These are phyloP conservation scores for Hordeum marinum DNA, from an alignment of 176 grass and related monocot species.

Conservation along the genomic window DNA sequence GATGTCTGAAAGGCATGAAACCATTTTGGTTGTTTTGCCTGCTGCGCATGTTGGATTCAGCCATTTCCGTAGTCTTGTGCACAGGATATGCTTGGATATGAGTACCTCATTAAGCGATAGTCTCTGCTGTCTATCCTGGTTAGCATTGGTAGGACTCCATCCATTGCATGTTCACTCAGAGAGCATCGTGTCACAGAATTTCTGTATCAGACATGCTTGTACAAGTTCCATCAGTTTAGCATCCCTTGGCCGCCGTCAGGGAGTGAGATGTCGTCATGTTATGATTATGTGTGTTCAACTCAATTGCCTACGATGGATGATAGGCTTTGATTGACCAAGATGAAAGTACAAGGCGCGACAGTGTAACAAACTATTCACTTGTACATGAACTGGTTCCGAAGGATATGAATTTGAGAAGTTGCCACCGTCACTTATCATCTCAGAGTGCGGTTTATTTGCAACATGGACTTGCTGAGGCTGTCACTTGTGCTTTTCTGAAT, in stretches of 20 bases:
- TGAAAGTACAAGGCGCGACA: neutral
- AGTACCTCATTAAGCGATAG: neutral
- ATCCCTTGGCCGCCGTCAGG: neutral
- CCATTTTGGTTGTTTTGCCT: neutral
- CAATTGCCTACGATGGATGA: neutral
- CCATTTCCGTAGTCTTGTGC: slow-evolving; percentile 9
- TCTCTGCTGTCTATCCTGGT: neutral
- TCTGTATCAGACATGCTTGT: neutral
- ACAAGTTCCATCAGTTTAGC: neutral
- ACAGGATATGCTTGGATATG: neutral
- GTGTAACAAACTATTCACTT: neutral
- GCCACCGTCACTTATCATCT: neutral
- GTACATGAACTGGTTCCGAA: neutral
- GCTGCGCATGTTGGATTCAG: neutral
- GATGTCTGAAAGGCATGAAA: neutral
- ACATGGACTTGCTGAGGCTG: no score
- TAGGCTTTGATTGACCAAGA: no score
- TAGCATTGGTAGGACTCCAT: neutral
- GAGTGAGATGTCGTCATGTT: neutral
- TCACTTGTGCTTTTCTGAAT: neutral
- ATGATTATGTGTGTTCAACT: neutral
- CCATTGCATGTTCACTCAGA: neutral
- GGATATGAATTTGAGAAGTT: slow-evolving; percentile 4
- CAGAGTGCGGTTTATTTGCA: no score
- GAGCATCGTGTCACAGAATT: neutral